Evolutionary conservation across 352 stramenopile species (phyloP).

Genomic region (Phytophthora fragariae): DNA sequence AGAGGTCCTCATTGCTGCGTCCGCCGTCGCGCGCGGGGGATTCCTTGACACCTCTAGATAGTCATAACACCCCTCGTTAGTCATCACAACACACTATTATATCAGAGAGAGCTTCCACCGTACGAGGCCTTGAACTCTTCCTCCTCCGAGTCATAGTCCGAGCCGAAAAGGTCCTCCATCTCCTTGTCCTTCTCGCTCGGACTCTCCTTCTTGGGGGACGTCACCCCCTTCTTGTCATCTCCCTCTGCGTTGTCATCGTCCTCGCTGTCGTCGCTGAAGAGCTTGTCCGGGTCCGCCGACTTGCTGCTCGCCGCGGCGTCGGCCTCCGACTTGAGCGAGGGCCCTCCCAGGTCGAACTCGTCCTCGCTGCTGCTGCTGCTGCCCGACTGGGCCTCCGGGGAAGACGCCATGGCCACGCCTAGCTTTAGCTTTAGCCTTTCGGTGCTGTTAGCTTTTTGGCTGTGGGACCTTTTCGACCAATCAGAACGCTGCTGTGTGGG

Average conservation of each 20-base stretch:
- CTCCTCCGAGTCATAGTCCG: conserved; percentile 90
- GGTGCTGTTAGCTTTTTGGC: no score
- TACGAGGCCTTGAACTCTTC: conserved; percentile 91
- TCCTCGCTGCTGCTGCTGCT: conserved; percentile 77
- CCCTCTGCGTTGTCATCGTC: conserved; percentile 36
- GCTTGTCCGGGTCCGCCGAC: conserved; percentile 48
- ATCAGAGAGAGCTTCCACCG: conserved; percentile 13
- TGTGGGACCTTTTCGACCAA: no score
- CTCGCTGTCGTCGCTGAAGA: conserved; percentile 82
- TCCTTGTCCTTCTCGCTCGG: conserved; percentile 73
- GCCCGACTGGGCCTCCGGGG: conserved; percentile 60
- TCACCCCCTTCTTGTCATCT: conserved; percentile 30
- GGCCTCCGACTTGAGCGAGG: conserved; percentile 35
- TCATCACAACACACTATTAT: not conserved
- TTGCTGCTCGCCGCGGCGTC: conserved; percentile 16
- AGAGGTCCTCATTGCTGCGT: conserved; percentile 55
- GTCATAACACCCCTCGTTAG: conserved; percentile 20
- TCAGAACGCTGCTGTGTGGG: no score
- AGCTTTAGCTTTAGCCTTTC: no score
- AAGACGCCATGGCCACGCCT: conserved; percentile 52
- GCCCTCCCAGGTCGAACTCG: conserved; percentile 71
- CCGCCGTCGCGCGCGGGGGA: conserved; percentile 72
- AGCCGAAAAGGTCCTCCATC: conserved; percentile 91
- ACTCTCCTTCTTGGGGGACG: conserved; percentile 38
- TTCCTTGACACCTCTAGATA: conserved; percentile 81